phyloP scores from a whole-genome alignment of 139 green algal species.

The Chlorella sp. region DNA sequence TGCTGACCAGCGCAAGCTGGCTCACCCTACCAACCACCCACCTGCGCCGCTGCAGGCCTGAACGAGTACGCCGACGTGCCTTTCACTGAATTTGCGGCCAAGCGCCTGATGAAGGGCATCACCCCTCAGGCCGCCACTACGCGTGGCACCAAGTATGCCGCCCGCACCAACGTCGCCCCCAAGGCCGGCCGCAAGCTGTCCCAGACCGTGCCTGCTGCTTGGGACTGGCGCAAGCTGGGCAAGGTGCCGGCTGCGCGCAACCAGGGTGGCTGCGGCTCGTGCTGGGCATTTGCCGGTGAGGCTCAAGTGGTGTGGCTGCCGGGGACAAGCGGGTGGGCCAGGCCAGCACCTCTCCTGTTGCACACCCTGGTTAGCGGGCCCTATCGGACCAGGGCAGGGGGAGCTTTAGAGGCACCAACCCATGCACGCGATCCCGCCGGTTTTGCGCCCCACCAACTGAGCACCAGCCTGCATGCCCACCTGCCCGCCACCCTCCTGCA shows the following conservation, averaged over 20 bases:
- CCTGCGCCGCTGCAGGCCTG: neutral
- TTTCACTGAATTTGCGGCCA: neutral
- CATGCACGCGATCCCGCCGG: neutral
- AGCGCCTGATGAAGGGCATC: slow-evolving; percentile 1
- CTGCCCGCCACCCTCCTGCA: neutral
- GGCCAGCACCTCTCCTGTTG: too few species aligned
- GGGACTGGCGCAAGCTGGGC: slow-evolving; percentile 2
- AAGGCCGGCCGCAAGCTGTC: slow-evolving; percentile 5
- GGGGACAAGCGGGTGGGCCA: too few species aligned
- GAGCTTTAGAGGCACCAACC: too few species aligned
- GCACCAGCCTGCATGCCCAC: neutral
- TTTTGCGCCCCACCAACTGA: neutral
- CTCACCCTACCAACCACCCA: neutral
- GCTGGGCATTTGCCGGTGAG: neutral
- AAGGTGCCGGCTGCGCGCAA: neutral
- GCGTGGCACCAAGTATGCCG: neutral
- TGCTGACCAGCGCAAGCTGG: neutral
- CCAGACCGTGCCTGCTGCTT: neutral
- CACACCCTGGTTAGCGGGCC: too few species aligned
- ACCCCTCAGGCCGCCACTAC: too few species aligned
- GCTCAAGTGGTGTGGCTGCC: neutral
- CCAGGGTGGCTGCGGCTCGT: slow-evolving; percentile 13
- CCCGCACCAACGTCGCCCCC: neutral
- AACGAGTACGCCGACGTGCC: neutral
- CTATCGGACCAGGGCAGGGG: too few species aligned